These are phyloP conservation scores for Wickerhamiella siamensis DNA, from an alignment of 805 yeast genomes.

Conservation along the genomic window DNA sequence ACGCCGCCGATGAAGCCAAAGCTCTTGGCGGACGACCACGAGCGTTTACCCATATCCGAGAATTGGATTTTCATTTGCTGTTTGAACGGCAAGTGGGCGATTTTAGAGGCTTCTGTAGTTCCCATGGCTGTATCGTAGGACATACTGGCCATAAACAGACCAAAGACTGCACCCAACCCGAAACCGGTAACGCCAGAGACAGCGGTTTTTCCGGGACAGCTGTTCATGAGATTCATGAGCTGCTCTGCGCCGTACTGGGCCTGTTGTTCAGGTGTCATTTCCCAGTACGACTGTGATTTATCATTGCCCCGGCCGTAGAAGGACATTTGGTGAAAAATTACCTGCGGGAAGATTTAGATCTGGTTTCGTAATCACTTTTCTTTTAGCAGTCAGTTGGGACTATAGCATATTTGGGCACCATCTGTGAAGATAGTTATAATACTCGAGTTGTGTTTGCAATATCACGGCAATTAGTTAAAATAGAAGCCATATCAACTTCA, in stretches of 20 bases:
- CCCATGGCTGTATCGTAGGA: constrained; percentile 71
- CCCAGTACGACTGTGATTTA: constrained; percentile 34
- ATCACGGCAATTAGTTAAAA: too few relatives aligned
- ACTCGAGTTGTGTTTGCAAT: too few relatives aligned
- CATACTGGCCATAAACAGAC: constrained; percentile 72
- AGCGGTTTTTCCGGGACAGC: constrained; percentile 88
- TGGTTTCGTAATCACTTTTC: too few relatives aligned
- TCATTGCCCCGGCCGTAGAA: constrained; percentile 9
- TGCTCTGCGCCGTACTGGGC: constrained; percentile 78
- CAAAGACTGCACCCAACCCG: constrained; percentile 89
- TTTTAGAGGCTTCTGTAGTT: constrained; percentile 35
- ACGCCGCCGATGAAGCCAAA: constrained; percentile 88
- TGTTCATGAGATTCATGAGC: constrained; percentile 70
- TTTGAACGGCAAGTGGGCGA: constrained; percentile 73
- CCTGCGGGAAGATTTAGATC: too few relatives aligned
- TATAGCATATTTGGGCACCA: too few relatives aligned
- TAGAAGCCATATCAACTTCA: too few relatives aligned
- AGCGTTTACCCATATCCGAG: constrained; percentile 78
- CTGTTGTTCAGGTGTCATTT: constrained; percentile 83
- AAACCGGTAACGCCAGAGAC: constrained; percentile 91
- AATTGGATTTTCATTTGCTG: constrained; percentile 89
- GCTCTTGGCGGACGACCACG: constrained; percentile 82
- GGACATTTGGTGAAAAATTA: constrained; percentile 8
- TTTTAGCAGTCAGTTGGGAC: too few relatives aligned
- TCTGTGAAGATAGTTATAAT: too few relatives aligned